These are phyloP conservation scores for Ceratocystis variospora DNA, from an alignment of 2,329 filamentous ascomycete species.

Conservation along the genomic window DNA sequence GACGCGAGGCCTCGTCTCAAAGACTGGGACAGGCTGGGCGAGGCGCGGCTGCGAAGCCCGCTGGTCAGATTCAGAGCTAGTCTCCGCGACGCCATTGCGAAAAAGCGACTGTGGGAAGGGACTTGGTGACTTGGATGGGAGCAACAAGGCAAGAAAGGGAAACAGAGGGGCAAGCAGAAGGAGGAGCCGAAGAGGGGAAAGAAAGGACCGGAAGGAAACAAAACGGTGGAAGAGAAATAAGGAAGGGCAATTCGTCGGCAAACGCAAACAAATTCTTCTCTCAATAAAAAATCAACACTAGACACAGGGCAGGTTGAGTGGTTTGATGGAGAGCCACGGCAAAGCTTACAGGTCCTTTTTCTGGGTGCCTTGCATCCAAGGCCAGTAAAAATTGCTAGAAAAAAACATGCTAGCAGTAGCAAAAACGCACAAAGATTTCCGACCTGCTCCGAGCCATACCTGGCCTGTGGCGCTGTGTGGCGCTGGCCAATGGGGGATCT, in stretches of 20 bases:
- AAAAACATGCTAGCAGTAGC: conserved; percentile 11
- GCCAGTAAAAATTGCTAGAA: conserved; percentile 20
- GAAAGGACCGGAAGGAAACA: conserved; percentile 8
- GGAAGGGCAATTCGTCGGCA: conserved; percentile 3
- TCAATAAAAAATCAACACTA: conserved; percentile 22
- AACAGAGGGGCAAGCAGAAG: conserved; percentile 19
- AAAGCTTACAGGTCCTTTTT: conserved; percentile 34
- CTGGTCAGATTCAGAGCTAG: conserved; percentile 88
- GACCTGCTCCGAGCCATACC: conserved; percentile 30
- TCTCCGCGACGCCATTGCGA: conserved; percentile 86
- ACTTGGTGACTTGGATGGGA: conserved; percentile 10
- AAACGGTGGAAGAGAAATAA: conserved; percentile 5
- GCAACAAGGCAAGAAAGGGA: conserved; percentile 12
- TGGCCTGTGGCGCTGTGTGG: conserved; percentile 18
- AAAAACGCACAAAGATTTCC: conserved; percentile 25
- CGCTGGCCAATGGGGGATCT: conserved; percentile 27
- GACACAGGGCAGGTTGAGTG: conserved; percentile 31
- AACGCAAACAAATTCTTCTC: conserved; percentile 13
- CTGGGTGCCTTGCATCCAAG: conserved; percentile 31
- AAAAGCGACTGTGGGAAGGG: conserved; percentile 35
- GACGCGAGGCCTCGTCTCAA: conserved; percentile 82
- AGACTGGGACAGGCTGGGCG: conserved; percentile 62
- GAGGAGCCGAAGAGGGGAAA: conserved; percentile 3
- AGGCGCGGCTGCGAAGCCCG: conserved; percentile 76
- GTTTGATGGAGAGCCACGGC: conserved; percentile 36